Evolutionary conservation across 345 rosid genomes (phyloP), one percentile per base, ranked within the genome.

Genomic region (Eucalyptus albens): DNA sequence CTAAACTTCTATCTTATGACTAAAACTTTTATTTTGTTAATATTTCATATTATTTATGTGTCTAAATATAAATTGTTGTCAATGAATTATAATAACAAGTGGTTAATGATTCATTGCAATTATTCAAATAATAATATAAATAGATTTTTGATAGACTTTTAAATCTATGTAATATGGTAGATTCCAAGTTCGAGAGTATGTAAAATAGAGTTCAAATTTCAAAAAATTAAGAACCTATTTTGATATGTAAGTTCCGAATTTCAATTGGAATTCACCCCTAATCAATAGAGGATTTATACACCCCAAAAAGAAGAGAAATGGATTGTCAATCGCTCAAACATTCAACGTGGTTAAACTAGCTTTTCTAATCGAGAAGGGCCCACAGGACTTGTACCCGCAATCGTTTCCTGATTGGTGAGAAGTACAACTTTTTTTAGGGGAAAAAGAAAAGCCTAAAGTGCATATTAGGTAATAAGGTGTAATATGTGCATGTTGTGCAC

Each of bases 131-230:
- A 53, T 53, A 53, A 8, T 53, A 53, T 19, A 21, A 4, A 53
- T 19, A 53, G 2, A 53, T 19, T 19, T 0, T 19, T 0, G 59
- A 53, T 53, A 19, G 5, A 19, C 2, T 53, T 53, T 53, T 53
- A 53, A 53, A 53, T 53, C 0, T 2, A 0, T 19, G 2, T 53
- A 8, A 8, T 53, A 53, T 19, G 0, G 0, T 53, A 8, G 11
- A 0, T 19, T 53, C 5, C 0, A 53, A 53, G 1, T 53, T 8
- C 0, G 0, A 53, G 10, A 3, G 1, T 19, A 19, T 3, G 10
- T 53, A 53, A 53, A 1, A 19, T 53, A 4, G 5, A 8, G 0
- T 53, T 53, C 0, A 53, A 53, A 53, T 8, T 19, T 9, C 24
- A 53, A 53, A 50, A 53, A 7, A 8, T 19, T 3, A 53, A 0